Evolutionary conservation across 371 early-diverging fungal species (phyloP).

Genomic region (Dinochytrium kinnereticum): DNA sequence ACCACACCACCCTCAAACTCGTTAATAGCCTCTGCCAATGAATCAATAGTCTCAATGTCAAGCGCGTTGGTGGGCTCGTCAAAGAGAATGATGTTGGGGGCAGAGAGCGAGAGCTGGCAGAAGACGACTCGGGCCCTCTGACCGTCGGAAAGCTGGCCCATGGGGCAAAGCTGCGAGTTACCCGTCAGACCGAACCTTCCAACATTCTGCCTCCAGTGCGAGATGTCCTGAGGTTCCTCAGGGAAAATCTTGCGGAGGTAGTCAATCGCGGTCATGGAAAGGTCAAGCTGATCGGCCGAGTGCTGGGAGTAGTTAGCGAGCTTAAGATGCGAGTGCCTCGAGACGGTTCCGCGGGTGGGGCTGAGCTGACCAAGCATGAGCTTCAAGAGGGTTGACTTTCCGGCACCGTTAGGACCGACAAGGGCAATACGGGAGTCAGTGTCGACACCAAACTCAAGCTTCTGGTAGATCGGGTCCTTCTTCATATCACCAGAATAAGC

Average conservation of each 20-base stretch:
- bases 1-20: conserved; percentile 96
- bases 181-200: conserved; percentile 96
- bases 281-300: conserved; percentile 93
- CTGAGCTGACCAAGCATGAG: conserved; percentile 86
- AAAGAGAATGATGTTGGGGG: conserved; percentile 94
- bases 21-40: conserved; percentile 95
- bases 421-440: conserved; percentile 94
- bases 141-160: conserved; percentile 90
- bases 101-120: conserved; percentile 86
- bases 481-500: conserved; percentile 82
- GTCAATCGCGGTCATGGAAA: conserved; percentile 86
- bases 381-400: conserved; percentile 94
- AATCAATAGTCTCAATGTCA: conserved; percentile 87
- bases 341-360: conserved; percentile 85
- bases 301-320: conserved; percentile 98
- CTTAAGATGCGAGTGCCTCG: conserved; percentile 89
- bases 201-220: conserved; percentile 86
- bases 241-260: conserved; percentile 90
- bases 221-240: conserved; percentile 71
- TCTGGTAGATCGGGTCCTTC: conserved; percentile 81
- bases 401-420: conserved; percentile 93
- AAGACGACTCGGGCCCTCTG: conserved; percentile 96
- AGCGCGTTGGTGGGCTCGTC: conserved; percentile 94
- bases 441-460: conserved; percentile 92
- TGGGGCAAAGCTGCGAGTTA: conserved; percentile 88